Conservation (phyloP, 192 early-diverging fungal genomes). For the Lobulomyces angularis region DNA sequence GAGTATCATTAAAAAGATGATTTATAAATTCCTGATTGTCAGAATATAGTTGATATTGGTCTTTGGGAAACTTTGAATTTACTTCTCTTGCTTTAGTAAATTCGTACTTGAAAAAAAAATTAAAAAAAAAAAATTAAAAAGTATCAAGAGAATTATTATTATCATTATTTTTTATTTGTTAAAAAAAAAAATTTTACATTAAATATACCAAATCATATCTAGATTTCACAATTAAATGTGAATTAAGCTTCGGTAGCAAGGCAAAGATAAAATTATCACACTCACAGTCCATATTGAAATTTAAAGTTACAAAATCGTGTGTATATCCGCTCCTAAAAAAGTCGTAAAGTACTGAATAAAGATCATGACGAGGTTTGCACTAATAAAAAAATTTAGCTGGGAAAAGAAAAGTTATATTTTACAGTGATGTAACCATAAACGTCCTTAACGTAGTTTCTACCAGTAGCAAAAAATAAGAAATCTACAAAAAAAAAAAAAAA, state of each 20-base stretch:
- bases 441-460: slow-evolving; percentile 53
- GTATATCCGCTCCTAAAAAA: neutral
- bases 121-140: slow-evolving; percentile 3
- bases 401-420: neutral
- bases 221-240: slow-evolving; percentile 39
- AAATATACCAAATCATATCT: slow-evolving; percentile 52
- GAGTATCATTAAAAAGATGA: slow-evolving; percentile 32
- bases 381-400: neutral
- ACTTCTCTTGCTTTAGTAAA: slow-evolving; percentile 21
- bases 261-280: slow-evolving; percentile 54
- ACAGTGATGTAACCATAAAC: slow-evolving; percentile 52
- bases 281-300: slow-evolving; percentile 22
- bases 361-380: slow-evolving; percentile 32
- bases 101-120: slow-evolving; percentile 15
- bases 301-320: slow-evolving; percentile 13
- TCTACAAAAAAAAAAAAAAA: no score
- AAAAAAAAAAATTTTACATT: neutral
- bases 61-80: slow-evolving; percentile 20
- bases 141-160: no score
- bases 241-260: slow-evolving; percentile 39
- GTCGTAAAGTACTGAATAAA: slow-evolving; percentile 10
- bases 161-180: no score
- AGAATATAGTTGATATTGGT: slow-evolving; percentile 33
- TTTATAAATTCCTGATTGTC: slow-evolving; percentile 43
- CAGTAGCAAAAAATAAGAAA: slow-evolving; percentile 65